These are phyloP conservation scores for Phlebiopsis flavidoalba DNA, from an alignment of 768 basidiomycete species.

Conservation along the genomic window DNA sequence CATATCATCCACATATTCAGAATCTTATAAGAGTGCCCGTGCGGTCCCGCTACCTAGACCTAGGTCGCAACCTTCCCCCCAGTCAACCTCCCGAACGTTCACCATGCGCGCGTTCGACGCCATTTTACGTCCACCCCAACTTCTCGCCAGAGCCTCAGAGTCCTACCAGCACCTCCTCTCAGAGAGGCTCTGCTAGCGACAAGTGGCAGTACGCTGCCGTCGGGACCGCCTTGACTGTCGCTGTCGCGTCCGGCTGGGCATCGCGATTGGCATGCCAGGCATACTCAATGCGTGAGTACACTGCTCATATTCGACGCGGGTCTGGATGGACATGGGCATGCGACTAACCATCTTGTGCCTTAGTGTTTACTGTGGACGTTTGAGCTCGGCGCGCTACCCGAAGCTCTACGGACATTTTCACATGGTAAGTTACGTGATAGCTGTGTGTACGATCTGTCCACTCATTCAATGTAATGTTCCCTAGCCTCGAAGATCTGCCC, in stretches of 20 bases:
- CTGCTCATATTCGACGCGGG: neutral
- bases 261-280: neutral
- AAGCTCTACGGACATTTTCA: neutral
- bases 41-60: too few relatives aligned
- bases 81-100: neutral
- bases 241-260: neutral
- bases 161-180: neutral
- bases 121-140: neutral
- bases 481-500: too few relatives aligned
- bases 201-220: neutral
- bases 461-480: too few relatives aligned
- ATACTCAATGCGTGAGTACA: neutral
- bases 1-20: neutral
- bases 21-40: neutral
- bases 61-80: too few relatives aligned
- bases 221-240: slow-evolving; percentile 2
- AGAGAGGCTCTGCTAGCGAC: neutral
- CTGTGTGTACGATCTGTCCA: too few relatives aligned
- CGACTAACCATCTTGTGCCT: neutral
- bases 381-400: neutral
- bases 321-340: neutral
- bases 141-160: neutral
- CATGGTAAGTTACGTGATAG: neutral
- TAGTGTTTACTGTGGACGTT: neutral
- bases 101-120: neutral